Evolutionary conservation across 2,329 filamentous ascomycete species (phyloP).

Genomic region (Ilyonectria robusta): DNA sequence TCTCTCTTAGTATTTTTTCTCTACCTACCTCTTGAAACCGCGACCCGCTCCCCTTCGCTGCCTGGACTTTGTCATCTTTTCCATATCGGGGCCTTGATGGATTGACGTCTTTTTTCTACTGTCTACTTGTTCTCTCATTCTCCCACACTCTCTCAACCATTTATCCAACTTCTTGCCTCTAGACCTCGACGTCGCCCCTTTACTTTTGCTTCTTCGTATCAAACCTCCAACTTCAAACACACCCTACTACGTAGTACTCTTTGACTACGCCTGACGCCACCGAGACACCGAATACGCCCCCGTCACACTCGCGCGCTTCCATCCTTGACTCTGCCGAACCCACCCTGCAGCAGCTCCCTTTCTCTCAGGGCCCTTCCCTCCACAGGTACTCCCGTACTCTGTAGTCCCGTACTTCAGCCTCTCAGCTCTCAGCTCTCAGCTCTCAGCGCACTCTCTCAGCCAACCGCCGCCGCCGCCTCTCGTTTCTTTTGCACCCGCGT

Average conservation of each 20-base stretch:
- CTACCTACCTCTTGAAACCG: constrained; percentile 15
- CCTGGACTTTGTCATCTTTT: constrained; percentile 18
- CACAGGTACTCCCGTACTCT: too few species aligned
- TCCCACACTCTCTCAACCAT: not conserved
- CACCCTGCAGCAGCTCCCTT: constrained; percentile 4
- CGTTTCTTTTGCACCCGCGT: constrained; percentile 8
- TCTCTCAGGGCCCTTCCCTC: not conserved
- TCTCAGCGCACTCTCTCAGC: not conserved
- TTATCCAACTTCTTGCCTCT: not conserved
- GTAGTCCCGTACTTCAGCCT: not conserved
- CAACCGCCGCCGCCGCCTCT: constrained; percentile 31
- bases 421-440: too few species aligned
- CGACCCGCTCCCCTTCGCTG: constrained; percentile 30
- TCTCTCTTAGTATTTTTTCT: constrained; percentile 5
- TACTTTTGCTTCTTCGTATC: not conserved
- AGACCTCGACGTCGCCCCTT: not conserved
- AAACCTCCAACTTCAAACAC: not conserved
- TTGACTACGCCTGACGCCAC: not conserved
- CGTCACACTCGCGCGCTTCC: constrained; percentile 1
- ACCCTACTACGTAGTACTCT: not conserved
- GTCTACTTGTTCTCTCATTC: constrained; percentile 3
- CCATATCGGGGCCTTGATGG: constrained; percentile 13
- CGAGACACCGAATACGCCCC: not conserved
- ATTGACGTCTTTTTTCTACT: constrained; percentile 13
- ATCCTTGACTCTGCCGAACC: constrained; percentile 4